These are phyloP conservation scores for Gossypium australe DNA, from an alignment of 345 rosid genomes.

Conservation along the genomic window DNA sequence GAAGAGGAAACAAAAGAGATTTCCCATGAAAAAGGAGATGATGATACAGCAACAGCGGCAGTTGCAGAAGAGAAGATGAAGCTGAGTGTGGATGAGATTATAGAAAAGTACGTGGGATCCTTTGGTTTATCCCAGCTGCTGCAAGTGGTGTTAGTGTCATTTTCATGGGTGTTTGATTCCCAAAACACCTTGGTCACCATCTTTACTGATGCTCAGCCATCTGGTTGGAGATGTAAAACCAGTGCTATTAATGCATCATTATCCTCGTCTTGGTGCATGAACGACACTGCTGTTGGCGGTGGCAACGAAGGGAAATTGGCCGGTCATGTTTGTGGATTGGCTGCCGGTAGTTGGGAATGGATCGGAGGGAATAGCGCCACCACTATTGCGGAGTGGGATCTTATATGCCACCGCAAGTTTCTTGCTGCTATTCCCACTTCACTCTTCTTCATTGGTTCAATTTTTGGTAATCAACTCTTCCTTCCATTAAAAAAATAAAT, in stretches of 20 bases:
- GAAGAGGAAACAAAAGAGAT: neutral
- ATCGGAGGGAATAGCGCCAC: conserved; percentile 40
- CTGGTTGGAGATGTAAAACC: conserved; percentile 37
- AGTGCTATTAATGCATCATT: neutral
- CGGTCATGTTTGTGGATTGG: conserved; percentile 41
- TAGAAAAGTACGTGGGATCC: conserved; percentile 57
- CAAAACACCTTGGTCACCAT: conserved; percentile 59
- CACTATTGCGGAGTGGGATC: conserved; percentile 61
- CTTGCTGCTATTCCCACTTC: conserved; percentile 71
- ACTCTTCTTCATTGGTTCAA: conserved; percentile 70
- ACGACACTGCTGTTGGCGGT: neutral
- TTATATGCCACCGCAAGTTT: conserved; percentile 57
- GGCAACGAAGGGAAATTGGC: neutral
- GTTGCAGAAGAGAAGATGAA: conserved; percentile 24
- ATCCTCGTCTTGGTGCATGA: neutral
- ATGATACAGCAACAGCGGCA: neutral
- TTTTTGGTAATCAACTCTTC: conserved; percentile 36
- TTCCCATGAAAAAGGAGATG: conserved; percentile 17
- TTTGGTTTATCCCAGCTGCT: conserved; percentile 57
- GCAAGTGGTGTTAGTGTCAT: conserved; percentile 58
- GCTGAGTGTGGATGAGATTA: conserved; percentile 63
- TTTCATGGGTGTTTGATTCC: conserved; percentile 69
- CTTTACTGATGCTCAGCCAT: conserved; percentile 66
- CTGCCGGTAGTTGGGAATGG: conserved; percentile 68
- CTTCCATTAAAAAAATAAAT: neutral